A percentile compares a stretch with the other conserved stretches of the same genome.
These are phyloP conservation scores for Citrus maxima DNA, from an alignment of 345 rosid genomes.

Conservation along the genomic window DNA sequence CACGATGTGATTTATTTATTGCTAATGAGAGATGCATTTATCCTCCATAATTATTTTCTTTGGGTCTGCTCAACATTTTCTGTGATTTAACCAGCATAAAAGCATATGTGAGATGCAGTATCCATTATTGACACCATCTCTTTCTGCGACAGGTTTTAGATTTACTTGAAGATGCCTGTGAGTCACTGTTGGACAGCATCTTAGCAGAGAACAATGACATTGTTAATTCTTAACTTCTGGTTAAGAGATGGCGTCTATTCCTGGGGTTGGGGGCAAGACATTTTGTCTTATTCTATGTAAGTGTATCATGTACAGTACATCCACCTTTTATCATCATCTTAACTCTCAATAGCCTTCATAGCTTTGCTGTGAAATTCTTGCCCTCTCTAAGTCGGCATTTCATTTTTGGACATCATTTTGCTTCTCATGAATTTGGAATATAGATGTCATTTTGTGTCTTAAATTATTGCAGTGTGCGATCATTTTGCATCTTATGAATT, in stretches of 20 bases:
- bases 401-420: neutral
- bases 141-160: slow-evolving; percentile 59
- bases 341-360: neutral
- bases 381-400: neutral
- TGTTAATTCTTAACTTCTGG: neutral
- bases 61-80: neutral
- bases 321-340: neutral
- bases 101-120: neutral
- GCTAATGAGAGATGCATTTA: neutral
- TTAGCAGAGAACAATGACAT: slow-evolving; percentile 34
- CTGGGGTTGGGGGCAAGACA: neutral
- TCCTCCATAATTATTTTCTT: neutral
- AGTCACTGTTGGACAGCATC: slow-evolving; percentile 77
- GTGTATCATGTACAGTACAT: too few relatives aligned
- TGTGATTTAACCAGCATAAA: neutral
- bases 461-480: too few relatives aligned
- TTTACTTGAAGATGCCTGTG: slow-evolving; percentile 90
- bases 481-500: neutral
- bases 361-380: neutral
- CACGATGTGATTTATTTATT: too few relatives aligned
- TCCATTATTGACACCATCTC: neutral
- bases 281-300: neutral
- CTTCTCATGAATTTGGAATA: neutral
- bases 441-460: too few relatives aligned
- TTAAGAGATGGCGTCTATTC: slow-evolving; percentile 2